phyloP scores from a whole-genome alignment of 345 rosid genomes.

The Euphorbia tirucalli region DNA sequence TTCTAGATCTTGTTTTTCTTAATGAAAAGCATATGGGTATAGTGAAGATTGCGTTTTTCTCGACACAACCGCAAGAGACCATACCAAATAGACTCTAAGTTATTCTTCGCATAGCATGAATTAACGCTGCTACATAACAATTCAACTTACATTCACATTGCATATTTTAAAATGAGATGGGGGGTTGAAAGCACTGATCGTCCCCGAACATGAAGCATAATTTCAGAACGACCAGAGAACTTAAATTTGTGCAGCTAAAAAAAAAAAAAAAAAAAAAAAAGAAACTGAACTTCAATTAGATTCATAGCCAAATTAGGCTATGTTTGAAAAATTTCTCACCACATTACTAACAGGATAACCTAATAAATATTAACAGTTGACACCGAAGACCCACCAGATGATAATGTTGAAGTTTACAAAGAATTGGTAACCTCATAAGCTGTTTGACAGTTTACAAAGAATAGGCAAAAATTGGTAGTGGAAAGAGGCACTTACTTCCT shows the following conservation, averaged over 20 bases:
- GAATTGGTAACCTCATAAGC: background rate
- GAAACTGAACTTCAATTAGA: background rate
- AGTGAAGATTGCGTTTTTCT: background rate
- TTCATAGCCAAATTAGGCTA: background rate
- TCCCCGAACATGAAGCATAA: background rate
- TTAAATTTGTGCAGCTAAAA: too few species aligned
- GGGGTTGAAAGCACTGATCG: background rate
- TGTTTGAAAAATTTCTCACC: background rate
- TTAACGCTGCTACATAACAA: background rate
- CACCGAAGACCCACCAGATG: background rate
- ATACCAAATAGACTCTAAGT: background rate
- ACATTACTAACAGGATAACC: background rate
- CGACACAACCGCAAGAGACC: background rate
- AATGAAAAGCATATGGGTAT: background rate
- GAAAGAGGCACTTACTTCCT: slow-evolving; percentile 39
- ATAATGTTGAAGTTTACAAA: background rate
- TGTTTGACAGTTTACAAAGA: too few species aligned
- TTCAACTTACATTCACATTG: background rate
- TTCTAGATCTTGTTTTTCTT: too few species aligned
- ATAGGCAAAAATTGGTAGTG: background rate
- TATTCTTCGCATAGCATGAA: background rate
- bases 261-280: background rate
- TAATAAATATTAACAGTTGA: too few species aligned
- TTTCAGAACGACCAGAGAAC: background rate
- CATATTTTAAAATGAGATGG: background rate